phyloP scores from a whole-genome alignment of 1,139 yeast genomes.

The Debaryomyces udenii region DNA sequence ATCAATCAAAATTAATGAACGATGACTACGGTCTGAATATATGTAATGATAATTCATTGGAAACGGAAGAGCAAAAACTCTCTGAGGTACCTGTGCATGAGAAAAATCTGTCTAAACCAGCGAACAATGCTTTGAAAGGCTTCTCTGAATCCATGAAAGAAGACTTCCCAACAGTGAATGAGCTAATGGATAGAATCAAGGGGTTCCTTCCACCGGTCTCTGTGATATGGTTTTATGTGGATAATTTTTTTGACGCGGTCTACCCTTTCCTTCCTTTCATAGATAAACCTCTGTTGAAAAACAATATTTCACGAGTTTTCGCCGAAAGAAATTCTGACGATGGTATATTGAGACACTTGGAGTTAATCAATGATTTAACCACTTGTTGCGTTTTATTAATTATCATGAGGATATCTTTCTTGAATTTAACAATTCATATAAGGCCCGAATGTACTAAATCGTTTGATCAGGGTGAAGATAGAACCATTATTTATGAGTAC shows the following conservation, averaged over 20 bases:
- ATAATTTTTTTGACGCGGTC: constrained; percentile 44
- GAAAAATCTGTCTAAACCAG: background rate
- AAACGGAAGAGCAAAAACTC: too few species aligned
- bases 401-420: too few species aligned
- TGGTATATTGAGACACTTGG: too few species aligned
- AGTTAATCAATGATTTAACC: too few species aligned
- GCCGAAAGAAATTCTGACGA: too few species aligned
- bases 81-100: too few species aligned
- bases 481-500: constrained; percentile 17
- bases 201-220: too few species aligned
- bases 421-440: background rate
- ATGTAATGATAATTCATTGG: background rate
- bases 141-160: background rate
- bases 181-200: constrained; percentile 1
- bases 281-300: constrained; percentile 33
- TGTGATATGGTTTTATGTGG: constrained; percentile 44
- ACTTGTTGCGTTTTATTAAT: too few species aligned
- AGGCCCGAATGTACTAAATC: too few species aligned
- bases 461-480: too few species aligned
- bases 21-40: background rate
- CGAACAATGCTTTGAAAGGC: background rate
- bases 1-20: background rate
- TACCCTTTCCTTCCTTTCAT: constrained; percentile 51
- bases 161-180: background rate
- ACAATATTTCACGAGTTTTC: background rate